These are phyloP conservation scores for Zygotorulaspora florentina DNA, from an alignment of 805 yeast species.

Conservation along the genomic window DNA sequence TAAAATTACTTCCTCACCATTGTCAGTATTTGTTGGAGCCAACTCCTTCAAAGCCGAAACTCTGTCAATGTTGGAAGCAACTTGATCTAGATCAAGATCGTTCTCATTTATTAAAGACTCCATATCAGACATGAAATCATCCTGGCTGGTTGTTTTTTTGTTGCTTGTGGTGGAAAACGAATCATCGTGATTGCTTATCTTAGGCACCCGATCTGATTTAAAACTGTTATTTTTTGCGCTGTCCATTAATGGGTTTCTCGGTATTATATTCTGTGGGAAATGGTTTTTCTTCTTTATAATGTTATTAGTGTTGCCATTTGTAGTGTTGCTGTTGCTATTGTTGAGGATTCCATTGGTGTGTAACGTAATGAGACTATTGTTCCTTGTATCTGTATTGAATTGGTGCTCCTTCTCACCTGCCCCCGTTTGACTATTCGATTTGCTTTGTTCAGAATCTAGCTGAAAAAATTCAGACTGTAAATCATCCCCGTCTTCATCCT, in stretches of 20 bases:
- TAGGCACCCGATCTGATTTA: conserved; percentile 12
- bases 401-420: conserved; percentile 5
- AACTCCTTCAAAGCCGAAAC: conserved; percentile 5
- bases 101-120: conserved; percentile 34
- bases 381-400: conserved; percentile 9
- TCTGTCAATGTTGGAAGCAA: conserved; percentile 10
- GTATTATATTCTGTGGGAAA: conserved; percentile 21
- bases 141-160: conserved; percentile 2
- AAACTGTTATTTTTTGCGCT: conserved; percentile 12
- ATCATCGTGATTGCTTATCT: conserved; percentile 10
- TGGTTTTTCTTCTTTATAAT: conserved; percentile 14
- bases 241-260: conserved; percentile 15
- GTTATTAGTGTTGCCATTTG: conserved; percentile 4
- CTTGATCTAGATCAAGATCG: conserved; percentile 26
- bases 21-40: background rate
- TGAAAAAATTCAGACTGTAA: conserved; percentile 26
- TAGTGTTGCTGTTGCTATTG: conserved; percentile 4
- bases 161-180: conserved; percentile 2
- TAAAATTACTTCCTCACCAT: background rate
- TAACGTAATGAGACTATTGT: conserved; percentile 6
- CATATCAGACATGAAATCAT: conserved; percentile 27
- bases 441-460: conserved; percentile 12
- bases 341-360: background rate
- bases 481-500: conserved; percentile 23
- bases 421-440: conserved; percentile 5